A percentile compares a stretch with the other conserved stretches of the same genome.
These are phyloP conservation scores for Penicillium verhagenii DNA, from an alignment of 495 filamentous ascomycete species.

Conservation along the genomic window DNA sequence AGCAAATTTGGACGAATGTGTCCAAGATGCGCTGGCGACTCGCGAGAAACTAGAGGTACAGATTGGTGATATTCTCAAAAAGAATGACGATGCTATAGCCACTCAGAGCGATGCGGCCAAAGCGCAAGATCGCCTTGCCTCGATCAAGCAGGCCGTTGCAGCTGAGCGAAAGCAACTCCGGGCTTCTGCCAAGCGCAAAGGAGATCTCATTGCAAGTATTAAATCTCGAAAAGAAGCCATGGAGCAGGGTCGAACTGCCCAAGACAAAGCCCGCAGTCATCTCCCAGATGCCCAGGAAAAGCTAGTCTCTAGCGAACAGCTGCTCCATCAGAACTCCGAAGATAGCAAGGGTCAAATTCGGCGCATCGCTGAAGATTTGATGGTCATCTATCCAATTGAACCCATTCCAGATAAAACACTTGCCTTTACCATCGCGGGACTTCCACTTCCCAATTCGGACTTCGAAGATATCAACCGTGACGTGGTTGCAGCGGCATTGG, in stretches of 20 bases:
- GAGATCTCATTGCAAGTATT: constrained; percentile 66
- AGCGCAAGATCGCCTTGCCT: constrained; percentile 60
- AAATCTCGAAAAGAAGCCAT: constrained; percentile 65
- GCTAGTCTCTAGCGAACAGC: constrained; percentile 51
- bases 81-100: constrained; percentile 43
- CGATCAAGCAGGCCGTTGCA: constrained; percentile 59
- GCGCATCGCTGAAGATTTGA: constrained; percentile 80
- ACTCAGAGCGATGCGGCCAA: constrained; percentile 54
- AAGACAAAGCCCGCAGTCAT: constrained; percentile 50
- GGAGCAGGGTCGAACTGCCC: constrained; percentile 54
- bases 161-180: constrained; percentile 64
- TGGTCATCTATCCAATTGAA: constrained; percentile 75
- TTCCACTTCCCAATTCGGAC: constrained; percentile 74
- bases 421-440: constrained; percentile 71
- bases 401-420: constrained; percentile 62
- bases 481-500: constrained; percentile 75
- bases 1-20: constrained; percentile 84
- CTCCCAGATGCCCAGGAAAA: constrained; percentile 56
- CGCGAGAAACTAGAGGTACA: constrained; percentile 71
- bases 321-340: constrained; percentile 55
- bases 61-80: constrained; percentile 69
- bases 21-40: constrained; percentile 84
- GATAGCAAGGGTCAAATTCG: constrained; percentile 77
- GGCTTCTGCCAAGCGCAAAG: constrained; percentile 54
- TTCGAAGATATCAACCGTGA: constrained; percentile 67